A percentile compares a stretch with the other conserved stretches of the same genome.
These are phyloP conservation scores for Talaromyces sp. DNA, from an alignment of 2,329 filamentous ascomycete species.

Conservation along the genomic window DNA sequence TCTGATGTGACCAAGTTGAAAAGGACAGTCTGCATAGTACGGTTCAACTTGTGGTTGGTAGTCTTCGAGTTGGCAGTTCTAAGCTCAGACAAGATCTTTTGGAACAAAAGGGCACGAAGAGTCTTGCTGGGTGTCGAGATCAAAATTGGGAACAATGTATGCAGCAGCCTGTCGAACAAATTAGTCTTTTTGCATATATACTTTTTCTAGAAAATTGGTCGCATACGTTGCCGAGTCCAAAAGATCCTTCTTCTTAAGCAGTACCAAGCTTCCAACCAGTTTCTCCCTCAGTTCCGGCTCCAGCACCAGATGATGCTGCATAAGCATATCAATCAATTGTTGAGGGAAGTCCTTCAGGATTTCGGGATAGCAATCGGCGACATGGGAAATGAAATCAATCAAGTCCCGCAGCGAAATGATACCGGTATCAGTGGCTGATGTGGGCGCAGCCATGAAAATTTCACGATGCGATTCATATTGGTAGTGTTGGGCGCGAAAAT, in stretches of 20 bases:
- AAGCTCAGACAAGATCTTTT: conserved; percentile 89
- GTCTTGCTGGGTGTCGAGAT: conserved; percentile 91
- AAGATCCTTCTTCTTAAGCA: conserved; percentile 87
- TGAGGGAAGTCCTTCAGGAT: conserved; percentile 76
- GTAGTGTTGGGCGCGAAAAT: conserved; percentile 83
- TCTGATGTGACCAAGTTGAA: conserved; percentile 91
- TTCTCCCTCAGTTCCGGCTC: conserved; percentile 89
- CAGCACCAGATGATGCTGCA: conserved; percentile 78
- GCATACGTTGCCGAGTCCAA: conserved; percentile 73
- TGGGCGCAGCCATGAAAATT: conserved; percentile 84
- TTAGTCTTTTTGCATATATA: not conserved
- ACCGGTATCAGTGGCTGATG: conserved; percentile 74
- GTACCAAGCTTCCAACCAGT: conserved; percentile 84
- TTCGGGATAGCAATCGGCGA: conserved; percentile 88
- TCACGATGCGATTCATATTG: conserved; percentile 91
- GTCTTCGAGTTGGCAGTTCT: conserved; percentile 83
- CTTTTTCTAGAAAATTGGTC: too few relatives aligned
- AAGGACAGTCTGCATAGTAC: conserved; percentile 87
- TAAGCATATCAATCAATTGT: conserved; percentile 79
- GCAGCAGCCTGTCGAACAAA: conserved; percentile 61
- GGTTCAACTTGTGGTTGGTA: conserved; percentile 90
- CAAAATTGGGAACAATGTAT: conserved; percentile 91
- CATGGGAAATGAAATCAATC: conserved; percentile 90
- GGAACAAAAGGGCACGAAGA: conserved; percentile 78
- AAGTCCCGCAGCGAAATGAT: conserved; percentile 85